Base-by-base conservation (phyloP, 805 yeast species). In the Metschnikowia rubicola region DNA sequence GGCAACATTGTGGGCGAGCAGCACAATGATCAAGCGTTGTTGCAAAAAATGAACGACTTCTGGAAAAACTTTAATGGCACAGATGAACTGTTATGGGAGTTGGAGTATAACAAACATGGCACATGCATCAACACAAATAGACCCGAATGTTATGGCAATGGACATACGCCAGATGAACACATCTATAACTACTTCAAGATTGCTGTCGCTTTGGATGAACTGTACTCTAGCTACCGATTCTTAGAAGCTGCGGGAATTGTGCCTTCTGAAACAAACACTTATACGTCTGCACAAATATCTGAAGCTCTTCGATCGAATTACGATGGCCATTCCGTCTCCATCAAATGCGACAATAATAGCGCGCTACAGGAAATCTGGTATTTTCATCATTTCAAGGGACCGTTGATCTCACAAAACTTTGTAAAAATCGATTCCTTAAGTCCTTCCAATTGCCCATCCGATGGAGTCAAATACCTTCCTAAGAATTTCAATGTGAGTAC, bases 391-490 rank as follows among this genome's bases (percentile, higher is more conserved):
- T 46, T 62, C 41, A 52, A 43, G 32, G 66, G 66, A 0, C 59
- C 65, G 1, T 52, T 59, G 39, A 42, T 28, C 17, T 55, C 55
- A 10, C 48, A 62, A 47, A 42, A 61, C 15, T 69, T 84, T 61
- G 62, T 71, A 19, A 83, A 84, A 21, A 80, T 86, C 41, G 88
- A 86, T 43, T 62, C 85, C 2, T 58, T 81, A 47, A 61, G 76
- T 28, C 66, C 72, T 19, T 71, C 86, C 4, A 74, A 78, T 43
- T 92, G 98, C 66, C 89, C 90, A 3, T 75, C 68, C 1, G 55
- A 66, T 6, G 91, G 89, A 3, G 85, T 92, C 59, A 78, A 75
- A 56, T 88, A 78, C 62, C 71, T 80, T 39, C 97, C 96, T 26
- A 89, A 89, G 66, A 77, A 78, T 13, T 15, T 15, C 17, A 15